Base-by-base conservation (phyloP, 2,329 filamentous ascomycete species). In the Rhexocercosporidium sp. region DNA sequence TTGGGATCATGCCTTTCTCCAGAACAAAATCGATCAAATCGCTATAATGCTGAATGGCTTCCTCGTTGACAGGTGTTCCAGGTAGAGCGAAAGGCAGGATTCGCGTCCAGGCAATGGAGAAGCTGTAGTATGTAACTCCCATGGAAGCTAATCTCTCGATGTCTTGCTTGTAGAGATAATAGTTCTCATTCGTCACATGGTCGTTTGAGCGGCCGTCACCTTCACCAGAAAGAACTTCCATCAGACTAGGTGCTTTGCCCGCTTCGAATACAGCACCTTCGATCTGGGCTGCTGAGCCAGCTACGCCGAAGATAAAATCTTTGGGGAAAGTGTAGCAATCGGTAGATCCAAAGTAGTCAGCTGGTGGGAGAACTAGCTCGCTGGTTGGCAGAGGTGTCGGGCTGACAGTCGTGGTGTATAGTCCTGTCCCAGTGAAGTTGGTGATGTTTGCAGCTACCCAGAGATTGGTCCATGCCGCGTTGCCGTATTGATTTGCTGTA, bases 101-200 rank as follows among this genome's bases (percentile, higher is more conserved):
- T 6, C 84, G 77, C 0, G 81, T 79, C 84, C 84, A 86, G 0
- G 83, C 76, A 63, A 86, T 84, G 3, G 81, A 83, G 68, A 86
- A 86, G 1, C 80, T 80, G 73, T 84, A 86, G 59, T 85, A 82
- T 53, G 80, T 80, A 14, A 84, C 79, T 0, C 85, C 84, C 75
- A 86, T 82, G 1, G 83, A 77, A 1, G 84, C 84, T 3, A 86
- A 77, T 0, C 84, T 78, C 67, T 82, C 82, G 25, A 86, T 85
- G 44, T 86, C 83, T 72, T 86, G 84, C 74, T 85, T 86, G 73
- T 86, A 86, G 16, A 84, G 76, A 66, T 83, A 86, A 72, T 86
- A 86, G 64, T 85, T 80, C 76, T 84, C 81, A 71, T 69, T 63
- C 82, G 83, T 2, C 81, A 80, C 7, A 82, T 77, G 49, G 25